Base-by-base conservation (phyloP, 129 eudicot species). In the Chrysanthemum seticuspe region DNA sequence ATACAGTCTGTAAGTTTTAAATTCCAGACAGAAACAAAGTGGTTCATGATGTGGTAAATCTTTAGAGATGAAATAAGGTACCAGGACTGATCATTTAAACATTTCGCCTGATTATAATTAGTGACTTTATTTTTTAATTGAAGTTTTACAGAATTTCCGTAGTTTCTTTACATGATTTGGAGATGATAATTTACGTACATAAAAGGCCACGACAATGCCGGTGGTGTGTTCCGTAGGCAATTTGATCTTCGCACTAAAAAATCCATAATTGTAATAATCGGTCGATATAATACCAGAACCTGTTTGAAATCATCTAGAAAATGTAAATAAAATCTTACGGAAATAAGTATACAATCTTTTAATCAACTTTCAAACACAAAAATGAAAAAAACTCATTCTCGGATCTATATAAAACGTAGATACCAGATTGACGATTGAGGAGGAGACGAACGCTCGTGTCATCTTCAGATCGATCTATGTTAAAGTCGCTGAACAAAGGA, bases 391-490 rank as follows among this genome's bases (percentile, higher is more conserved):
- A 40, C 29, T 14, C 23, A 53, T 10, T 34, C 13, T 19, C 29
- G 6, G 45, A 40, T 40, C 9, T 62, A 4, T 36, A 29, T 13
- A 11, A 50, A 36, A 0, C 49, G 18, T 12, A 23, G 19, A 51
- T 79, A 89, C 98, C 98, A 11, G 98, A 91, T 23, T 80, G 81
- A 50, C 96, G 97, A 67, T 87, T 94, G 83, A 94, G 98, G 76
- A 83, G 85, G 86, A 94, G 97, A 61, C 85, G 84, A 40, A 91
- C 92, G 71, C 78, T 61, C 21, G 62, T 81, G 66, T 86, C 96
- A 50, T 90, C 96, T 1, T 82, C 76, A 1, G 93, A 87, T 18
- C 84, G 81, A 52, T 82, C 71, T 16, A 94, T 90, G 67, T 94
- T 94, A 81, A 94, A 94, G 73, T 94, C 89, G 74, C 97, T 87